phyloP scores from a whole-genome alignment of 1,284 basidiomycete genomes.

The Cutaneotrichosporon spelunceum region DNA sequence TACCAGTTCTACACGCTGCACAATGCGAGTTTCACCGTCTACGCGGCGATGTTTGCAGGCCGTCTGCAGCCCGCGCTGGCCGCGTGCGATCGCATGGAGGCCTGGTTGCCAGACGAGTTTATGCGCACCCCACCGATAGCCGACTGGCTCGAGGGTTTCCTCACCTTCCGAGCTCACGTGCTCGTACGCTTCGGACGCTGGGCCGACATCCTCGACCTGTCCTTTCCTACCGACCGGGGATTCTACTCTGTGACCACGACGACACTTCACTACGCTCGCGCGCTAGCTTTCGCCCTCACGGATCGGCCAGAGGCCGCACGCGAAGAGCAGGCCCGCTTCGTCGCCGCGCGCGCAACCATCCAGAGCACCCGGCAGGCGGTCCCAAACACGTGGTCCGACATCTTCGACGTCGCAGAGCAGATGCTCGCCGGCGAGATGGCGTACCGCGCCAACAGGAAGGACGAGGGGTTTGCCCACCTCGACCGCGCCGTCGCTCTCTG shows the following conservation, averaged over 20 bases:
- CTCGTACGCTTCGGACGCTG: conserved; percentile 45
- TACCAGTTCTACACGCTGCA: conserved; percentile 46
- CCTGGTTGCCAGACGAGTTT: conserved; percentile 29
- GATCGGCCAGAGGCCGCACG: conserved; percentile 26
- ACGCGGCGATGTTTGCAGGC: conserved; percentile 45
- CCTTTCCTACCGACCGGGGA: conserved; percentile 28
- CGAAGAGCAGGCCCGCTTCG: conserved; percentile 28
- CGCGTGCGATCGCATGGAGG: conserved; percentile 37
- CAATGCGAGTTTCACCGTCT: conserved; percentile 41
- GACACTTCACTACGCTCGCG: conserved; percentile 38
- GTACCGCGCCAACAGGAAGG: conserved; percentile 37
- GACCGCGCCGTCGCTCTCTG: conserved; percentile 32
- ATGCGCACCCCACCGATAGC: conserved; percentile 32
- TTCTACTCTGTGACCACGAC: conserved; percentile 38
- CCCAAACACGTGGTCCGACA: conserved; percentile 36
- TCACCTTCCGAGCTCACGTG: conserved; percentile 34
- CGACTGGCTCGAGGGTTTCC: conserved; percentile 42
- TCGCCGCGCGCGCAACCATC: conserved; percentile 21
- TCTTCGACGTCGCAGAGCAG: conserved; percentile 37
- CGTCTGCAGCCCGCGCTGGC: conserved; percentile 33
- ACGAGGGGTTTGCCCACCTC: conserved; percentile 35
- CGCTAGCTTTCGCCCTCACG: conserved; percentile 33
- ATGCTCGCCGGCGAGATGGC: conserved; percentile 45
- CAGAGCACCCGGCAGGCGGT: conserved; percentile 30
- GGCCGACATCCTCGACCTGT: conserved; percentile 35